These are phyloP conservation scores for Malania oleifera DNA, from an alignment of 164 flowering plant genomes.

Conservation along the genomic window DNA sequence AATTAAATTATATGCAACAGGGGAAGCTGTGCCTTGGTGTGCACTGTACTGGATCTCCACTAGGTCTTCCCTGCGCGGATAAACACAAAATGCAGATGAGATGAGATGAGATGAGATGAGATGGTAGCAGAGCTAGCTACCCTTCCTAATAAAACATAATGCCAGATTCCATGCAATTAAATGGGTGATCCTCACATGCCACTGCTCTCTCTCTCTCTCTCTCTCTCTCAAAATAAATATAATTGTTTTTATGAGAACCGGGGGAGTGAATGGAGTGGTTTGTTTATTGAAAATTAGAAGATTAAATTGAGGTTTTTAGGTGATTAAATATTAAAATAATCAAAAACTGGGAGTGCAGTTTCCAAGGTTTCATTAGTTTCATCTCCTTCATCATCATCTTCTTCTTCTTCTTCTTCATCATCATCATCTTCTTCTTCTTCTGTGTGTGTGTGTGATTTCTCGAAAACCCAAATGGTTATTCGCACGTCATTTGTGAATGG, in stretches of 20 bases:
- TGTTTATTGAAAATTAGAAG: constrained; percentile 11
- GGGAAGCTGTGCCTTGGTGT: constrained; percentile 9
- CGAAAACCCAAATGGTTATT: not conserved
- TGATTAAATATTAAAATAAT: not conserved
- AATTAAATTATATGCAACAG: too few relatives aligned
- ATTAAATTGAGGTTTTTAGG: constrained; percentile 7
- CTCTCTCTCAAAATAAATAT: not conserved
- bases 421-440: not conserved
- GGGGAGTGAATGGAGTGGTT: constrained; percentile 12
- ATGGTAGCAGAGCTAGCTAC: constrained; percentile 9
- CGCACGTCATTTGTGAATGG: too few relatives aligned
- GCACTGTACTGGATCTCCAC: too few relatives aligned
- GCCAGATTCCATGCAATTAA: constrained; percentile 27
- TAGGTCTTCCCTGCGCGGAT: constrained; percentile 10
- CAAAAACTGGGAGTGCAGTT: not conserved
- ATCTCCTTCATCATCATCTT: not conserved
- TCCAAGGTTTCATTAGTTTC: not conserved
- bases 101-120: not conserved
- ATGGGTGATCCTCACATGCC: constrained; percentile 32
- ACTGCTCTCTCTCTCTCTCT: not conserved
- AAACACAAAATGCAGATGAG: not conserved
- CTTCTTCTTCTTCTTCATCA: not conserved
- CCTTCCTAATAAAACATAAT: constrained; percentile 12
- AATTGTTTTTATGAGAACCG: not conserved
- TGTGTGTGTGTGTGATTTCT: constrained; percentile 2